Evolutionary conservation across 2,329 filamentous ascomycete species (phyloP).

Genomic region (Aspergillus sergii): DNA sequence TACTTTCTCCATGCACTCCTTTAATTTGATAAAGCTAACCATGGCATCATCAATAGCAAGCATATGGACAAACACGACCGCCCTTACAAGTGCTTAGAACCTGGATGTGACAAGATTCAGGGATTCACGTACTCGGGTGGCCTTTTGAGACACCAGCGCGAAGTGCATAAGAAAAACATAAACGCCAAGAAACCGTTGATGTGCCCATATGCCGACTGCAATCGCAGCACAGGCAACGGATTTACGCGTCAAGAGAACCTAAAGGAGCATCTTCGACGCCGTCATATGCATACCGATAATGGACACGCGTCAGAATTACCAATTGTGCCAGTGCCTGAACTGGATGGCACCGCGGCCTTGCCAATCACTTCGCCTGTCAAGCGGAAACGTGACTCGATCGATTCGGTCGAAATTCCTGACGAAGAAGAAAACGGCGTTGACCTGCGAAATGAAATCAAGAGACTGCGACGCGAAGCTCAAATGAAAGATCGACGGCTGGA

Average conservation of each 20-base stretch:
- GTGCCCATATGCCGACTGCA: conserved; percentile 85
- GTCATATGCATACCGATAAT: conserved; percentile 65
- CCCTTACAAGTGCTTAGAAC: conserved; percentile 81
- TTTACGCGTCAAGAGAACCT: conserved; percentile 94
- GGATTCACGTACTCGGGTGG: conserved; percentile 96
- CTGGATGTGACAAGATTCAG: conserved; percentile 86
- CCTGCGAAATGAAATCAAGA: conserved; percentile 67
- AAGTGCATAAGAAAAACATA: conserved; percentile 89
- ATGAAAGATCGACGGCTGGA: conserved; percentile 52
- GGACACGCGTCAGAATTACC: conserved; percentile 33
- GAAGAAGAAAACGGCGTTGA: conserved; percentile 46
- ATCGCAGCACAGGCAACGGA: conserved; percentile 82
- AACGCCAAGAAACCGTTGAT: conserved; percentile 84
- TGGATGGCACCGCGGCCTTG: conserved; percentile 35
- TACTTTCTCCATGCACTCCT: conserved; percentile 25
- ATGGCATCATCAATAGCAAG: conserved; percentile 61
- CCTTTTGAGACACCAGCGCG: conserved; percentile 83
- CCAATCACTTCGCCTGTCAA: conserved; percentile 33
- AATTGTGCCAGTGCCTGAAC: conserved; percentile 32
- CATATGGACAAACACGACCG: conserved; percentile 98
- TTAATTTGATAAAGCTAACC: conserved; percentile 22
- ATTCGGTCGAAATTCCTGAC: conserved; percentile 31
- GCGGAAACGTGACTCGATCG: conserved; percentile 38
- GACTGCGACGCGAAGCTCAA: conserved; percentile 66
- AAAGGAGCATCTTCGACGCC: conserved; percentile 86